These are phyloP conservation scores for Smittium culicis DNA, from an alignment of 371 early-diverging fungal species.

Conservation along the genomic window DNA sequence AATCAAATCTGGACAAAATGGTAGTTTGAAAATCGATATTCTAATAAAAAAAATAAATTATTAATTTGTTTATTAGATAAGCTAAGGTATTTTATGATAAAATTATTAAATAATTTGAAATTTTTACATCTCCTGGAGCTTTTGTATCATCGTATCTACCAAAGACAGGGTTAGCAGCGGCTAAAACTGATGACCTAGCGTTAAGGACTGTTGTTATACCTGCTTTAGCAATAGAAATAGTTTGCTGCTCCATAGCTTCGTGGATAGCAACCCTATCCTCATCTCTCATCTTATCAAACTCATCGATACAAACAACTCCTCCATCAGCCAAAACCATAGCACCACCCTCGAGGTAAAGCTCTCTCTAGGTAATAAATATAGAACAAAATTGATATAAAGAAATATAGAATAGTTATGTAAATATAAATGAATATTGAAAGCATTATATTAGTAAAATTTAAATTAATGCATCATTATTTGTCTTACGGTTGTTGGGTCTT, in stretches of 20 bases:
- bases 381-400: conserved; percentile 13
- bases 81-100: not conserved
- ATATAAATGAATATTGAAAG: not conserved
- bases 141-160: conserved; percentile 99
- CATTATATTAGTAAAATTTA: no score
- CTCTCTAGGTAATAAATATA: conserved; percentile 37
- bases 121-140: conserved; percentile 62
- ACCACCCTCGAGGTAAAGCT: conserved; percentile 98
- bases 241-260: conserved; percentile 99
- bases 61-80: not conserved
- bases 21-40: conserved; percentile 99
- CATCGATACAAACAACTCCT: conserved; percentile 99
- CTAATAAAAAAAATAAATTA: not conserved
- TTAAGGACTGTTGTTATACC: conserved; percentile 99
- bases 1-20: conserved; percentile 93
- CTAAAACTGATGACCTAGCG: conserved; percentile 95
- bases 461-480: no score
- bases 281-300: conserved; percentile 99
- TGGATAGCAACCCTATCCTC: conserved; percentile 99
- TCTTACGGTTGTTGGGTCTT: conserved; percentile 29
- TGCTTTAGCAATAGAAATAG: conserved; percentile 99
- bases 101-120: no score
- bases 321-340: conserved; percentile 99
- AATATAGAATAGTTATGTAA: not conserved
- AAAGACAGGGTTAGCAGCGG: conserved; percentile 99